Evolutionary conservation across 2,329 filamentous ascomycete genomes (phyloP), one percentile per base, ranked within the genome.

Genomic region (Botrytis hyacinthi): DNA sequence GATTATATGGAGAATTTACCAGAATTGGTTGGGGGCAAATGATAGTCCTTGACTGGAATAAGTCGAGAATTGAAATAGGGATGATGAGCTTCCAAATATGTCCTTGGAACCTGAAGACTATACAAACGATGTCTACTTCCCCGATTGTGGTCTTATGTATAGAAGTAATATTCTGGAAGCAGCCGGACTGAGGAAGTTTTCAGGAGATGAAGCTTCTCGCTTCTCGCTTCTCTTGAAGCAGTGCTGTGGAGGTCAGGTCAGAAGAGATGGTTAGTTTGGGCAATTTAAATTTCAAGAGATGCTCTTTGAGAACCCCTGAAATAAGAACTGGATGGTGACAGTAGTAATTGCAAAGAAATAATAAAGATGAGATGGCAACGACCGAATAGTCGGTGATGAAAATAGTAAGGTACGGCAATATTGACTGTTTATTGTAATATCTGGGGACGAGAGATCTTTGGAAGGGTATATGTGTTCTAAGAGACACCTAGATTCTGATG

Each of bases 11-110:
- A 22, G 18, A 46, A 22, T 22, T 4, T 4, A 22, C 7, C 8
- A 22, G 44, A 46, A 22, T 22, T 8, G 2, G 7, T 1, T 20
- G 7, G 18, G 3, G 8, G 8, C 0, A 46, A 22, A 22, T 22
- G 44, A 7, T 18, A 46, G 18, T 20, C 44, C 44, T 7, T 22
- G 7, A 46, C 7, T 22, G 44, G 7, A 10, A 4, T 2, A 4
- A 7, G 20, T 48, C 3, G 46, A 48, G 20, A 48, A 26, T 10
- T 3, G 4, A 26, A 10, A 10, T 48, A 26, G 3, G 46, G 20
- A 48, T 26, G 3, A 10, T 10, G 20, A 48, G 0, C 4, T n/a
- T n/a, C 4, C 26, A n/a, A n/a, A n/a, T n/a, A 0, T n/a, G 4
- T 14, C 4, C 0, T 14, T 1, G 6, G 4, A 51, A 14, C 4